Evolutionary conservation across 2,329 filamentous ascomycete species (phyloP).

Genomic region (Apiospora marii): DNA sequence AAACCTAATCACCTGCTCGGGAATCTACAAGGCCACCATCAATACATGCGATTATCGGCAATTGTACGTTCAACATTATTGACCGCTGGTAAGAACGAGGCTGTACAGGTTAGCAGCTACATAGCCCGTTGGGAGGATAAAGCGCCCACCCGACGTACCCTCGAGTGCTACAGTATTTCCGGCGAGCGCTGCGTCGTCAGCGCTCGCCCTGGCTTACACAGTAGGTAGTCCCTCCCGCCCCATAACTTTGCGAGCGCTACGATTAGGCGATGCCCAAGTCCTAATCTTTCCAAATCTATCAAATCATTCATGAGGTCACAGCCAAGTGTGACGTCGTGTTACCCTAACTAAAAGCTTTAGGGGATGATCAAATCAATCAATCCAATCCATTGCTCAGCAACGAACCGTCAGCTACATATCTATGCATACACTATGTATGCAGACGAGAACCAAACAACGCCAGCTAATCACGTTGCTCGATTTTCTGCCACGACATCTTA

Average conservation of each 20-base stretch:
- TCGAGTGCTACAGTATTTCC: background rate
- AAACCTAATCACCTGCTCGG: background rate
- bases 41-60: background rate
- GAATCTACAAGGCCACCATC: background rate
- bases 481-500: background rate
- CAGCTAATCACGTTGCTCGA: background rate
- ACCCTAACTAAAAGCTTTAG: conserved; percentile 2
- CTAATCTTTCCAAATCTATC: background rate
- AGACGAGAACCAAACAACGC: background rate
- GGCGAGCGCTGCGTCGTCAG: background rate
- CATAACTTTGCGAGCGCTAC: background rate
- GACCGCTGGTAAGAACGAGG: background rate
- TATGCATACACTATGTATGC: no score
- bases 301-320: background rate
- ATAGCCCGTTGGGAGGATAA: background rate
- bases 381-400: background rate
- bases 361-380: background rate
- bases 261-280: background rate
- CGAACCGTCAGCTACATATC: background rate
- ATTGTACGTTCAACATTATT: background rate
- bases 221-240: background rate
- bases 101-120: background rate
- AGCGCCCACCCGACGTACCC: background rate
- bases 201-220: background rate
- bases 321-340: background rate